Percentiles rank a stretch among this genome's conserved stretches.
Conservation (phyloP, 2,329 filamentous ascomycete species). For the Colletotrichum kahawae region DNA sequence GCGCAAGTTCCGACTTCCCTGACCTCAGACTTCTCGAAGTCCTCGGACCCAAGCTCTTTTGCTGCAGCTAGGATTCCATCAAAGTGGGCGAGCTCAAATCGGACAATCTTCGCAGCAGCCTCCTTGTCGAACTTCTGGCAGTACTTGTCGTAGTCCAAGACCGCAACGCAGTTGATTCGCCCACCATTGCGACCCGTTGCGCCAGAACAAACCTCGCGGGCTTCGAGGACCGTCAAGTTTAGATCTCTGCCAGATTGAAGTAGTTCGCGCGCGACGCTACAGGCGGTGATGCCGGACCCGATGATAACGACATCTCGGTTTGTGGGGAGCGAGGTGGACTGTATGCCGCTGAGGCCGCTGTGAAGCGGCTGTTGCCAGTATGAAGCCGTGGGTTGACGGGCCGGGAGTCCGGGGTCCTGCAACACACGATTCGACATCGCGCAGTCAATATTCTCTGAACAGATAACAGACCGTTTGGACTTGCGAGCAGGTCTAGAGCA, state of each 20-base stretch:
- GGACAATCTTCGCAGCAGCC: not conserved
- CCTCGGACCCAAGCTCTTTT: not conserved
- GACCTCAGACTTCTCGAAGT: not conserved
- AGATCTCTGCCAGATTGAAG: slow-evolving; percentile 11
- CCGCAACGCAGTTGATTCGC: not conserved
- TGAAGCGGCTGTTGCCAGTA: slow-evolving; percentile 39
- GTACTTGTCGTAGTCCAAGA: not conserved
- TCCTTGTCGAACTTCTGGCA: not conserved
- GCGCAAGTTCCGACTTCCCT: not conserved
- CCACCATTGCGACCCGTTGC: not conserved
- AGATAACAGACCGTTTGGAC: not conserved
- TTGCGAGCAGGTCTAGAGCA: not conserved
- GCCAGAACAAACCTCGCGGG: not conserved
- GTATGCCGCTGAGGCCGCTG: slow-evolving; percentile 31
- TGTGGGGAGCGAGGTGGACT: slow-evolving; percentile 31
- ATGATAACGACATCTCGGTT: slow-evolving; percentile 55
- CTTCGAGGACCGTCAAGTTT: not conserved
- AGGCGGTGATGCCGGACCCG: slow-evolving; percentile 60
- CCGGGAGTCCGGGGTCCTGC: not conserved
- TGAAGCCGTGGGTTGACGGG: not conserved
- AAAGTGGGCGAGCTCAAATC: not conserved
- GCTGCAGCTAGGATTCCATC: not conserved
- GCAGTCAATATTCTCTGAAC: not conserved
- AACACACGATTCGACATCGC: not conserved
- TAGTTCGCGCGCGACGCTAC: slow-evolving; percentile 37